phyloP scores from a whole-genome alignment of 2,329 filamentous ascomycete genomes.

The Metarhizium brunneum region DNA sequence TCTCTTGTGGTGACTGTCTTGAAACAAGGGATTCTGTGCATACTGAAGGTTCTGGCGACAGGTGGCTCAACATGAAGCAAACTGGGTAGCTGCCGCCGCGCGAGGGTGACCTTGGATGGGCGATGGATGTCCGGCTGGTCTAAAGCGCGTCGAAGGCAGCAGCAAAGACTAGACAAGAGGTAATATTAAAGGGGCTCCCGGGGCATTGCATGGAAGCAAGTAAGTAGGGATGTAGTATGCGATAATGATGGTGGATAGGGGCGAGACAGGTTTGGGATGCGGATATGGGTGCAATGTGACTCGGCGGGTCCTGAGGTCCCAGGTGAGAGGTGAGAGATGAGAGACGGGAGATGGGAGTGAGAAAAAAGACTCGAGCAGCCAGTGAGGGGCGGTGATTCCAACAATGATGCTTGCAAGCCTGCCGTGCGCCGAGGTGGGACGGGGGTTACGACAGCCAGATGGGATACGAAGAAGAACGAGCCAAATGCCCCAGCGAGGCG shows the following conservation, averaged over 20 bases:
- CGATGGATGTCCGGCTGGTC: not conserved
- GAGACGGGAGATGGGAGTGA: not conserved
- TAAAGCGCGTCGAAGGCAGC: not conserved
- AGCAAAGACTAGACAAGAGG: no score
- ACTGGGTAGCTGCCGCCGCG: not conserved
- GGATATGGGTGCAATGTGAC: not conserved
- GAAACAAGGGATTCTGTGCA: conserved; percentile 12
- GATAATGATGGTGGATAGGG: not conserved
- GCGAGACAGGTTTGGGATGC: not conserved
- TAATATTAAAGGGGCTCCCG: no score
- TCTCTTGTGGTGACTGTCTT: conserved; percentile 10
- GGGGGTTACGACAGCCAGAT: not conserved
- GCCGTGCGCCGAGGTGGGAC: conserved; percentile 1
- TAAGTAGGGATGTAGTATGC: not conserved
- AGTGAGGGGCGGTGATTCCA: not conserved
- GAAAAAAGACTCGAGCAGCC: not conserved
- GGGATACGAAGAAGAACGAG: not conserved
- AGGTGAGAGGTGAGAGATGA: not conserved
- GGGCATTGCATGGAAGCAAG: not conserved
- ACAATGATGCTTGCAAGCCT: conserved; percentile 1
- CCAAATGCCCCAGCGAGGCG: not conserved
- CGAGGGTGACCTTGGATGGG: not conserved
- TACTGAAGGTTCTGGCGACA: conserved; percentile 9
- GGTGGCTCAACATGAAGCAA: conserved; percentile 1
- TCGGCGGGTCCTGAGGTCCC: not conserved